Conservation (phyloP, 2,329 filamentous ascomycete species). For the Trichoderma sp. region DNA sequence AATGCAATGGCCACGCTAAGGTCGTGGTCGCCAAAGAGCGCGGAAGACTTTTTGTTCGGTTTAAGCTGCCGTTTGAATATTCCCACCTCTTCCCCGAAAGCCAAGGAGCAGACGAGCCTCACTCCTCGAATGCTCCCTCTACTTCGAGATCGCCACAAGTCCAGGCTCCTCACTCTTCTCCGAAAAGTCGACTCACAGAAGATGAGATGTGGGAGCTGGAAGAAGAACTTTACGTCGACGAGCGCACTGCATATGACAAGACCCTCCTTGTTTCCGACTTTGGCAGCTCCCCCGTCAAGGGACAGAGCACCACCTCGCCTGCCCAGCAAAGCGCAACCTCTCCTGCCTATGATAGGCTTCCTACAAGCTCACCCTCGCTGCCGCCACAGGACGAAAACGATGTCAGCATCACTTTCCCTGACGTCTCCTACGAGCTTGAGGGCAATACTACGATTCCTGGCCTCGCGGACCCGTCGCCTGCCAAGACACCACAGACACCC, state of each 20-base stretch:
- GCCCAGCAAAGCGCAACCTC: background rate
- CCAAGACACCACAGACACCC: background rate
- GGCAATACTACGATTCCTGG: conserved; percentile 9
- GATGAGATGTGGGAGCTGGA: background rate
- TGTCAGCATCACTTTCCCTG: conserved; percentile 3
- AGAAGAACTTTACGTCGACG: background rate
- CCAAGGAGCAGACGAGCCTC: conserved; percentile 38
- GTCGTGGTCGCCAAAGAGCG: conserved; percentile 38
- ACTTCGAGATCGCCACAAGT: conserved; percentile 36
- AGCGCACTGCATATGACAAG: background rate
- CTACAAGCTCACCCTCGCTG: background rate
- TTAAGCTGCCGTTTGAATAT: conserved; percentile 44
- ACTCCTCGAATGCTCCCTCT: conserved; percentile 34
- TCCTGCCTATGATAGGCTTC: background rate
- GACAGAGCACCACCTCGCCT: background rate
- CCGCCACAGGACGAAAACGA: background rate
- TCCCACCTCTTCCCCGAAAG: conserved; percentile 39
- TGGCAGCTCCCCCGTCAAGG: background rate
- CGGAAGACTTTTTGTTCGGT: conserved; percentile 43
- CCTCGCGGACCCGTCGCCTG: background rate
- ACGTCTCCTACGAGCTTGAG: background rate
- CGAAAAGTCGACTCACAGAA: background rate
- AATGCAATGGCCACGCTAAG: conserved; percentile 39
- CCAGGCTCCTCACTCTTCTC: conserved; percentile 24
- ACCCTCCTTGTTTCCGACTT: conserved; percentile 28